Percentiles rank a stretch among this genome's conserved stretches.
phyloP scores from a whole-genome alignment of 2,329 filamentous ascomycete genomes.

The Mycosphaerella sp. region DNA sequence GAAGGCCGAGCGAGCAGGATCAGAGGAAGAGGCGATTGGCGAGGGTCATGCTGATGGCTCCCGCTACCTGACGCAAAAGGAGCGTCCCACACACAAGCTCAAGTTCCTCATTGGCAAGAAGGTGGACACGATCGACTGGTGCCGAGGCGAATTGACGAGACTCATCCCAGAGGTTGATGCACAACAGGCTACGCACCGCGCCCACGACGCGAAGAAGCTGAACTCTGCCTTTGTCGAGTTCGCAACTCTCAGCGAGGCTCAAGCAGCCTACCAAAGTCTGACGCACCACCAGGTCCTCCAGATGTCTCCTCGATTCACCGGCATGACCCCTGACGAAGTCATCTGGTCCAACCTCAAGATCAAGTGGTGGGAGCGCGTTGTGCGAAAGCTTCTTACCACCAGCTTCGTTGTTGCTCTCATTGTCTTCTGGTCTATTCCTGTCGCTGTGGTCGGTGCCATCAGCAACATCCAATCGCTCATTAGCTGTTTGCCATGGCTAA shows the following conservation, averaged over 20 bases:
- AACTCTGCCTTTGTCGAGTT: slow-evolving; percentile 91
- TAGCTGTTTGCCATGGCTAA: slow-evolving; percentile 52
- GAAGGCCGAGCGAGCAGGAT: slow-evolving; percentile 43
- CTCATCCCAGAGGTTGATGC: slow-evolving; percentile 65
- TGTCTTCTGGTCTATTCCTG: slow-evolving; percentile 75
- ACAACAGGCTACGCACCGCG: slow-evolving; percentile 60
- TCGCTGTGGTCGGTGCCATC: slow-evolving; percentile 75
- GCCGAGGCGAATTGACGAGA: slow-evolving; percentile 67
- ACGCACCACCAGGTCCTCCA: slow-evolving; percentile 81
- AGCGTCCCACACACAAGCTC: slow-evolving; percentile 69
- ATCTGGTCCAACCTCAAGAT: slow-evolving; percentile 83
- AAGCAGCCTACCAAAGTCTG: slow-evolving; percentile 78
- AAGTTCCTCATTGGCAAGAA: slow-evolving; percentile 73
- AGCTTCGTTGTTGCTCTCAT: slow-evolving; percentile 71
- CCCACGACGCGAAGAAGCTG: slow-evolving; percentile 57
- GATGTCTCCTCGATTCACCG: slow-evolving; percentile 80
- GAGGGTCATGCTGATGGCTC: slow-evolving; percentile 66
- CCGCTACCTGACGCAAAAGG: slow-evolving; percentile 65
- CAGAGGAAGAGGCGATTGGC: slow-evolving; percentile 43
- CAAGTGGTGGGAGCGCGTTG: slow-evolving; percentile 75
- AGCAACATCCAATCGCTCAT: slow-evolving; percentile 68
- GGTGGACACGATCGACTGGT: slow-evolving; percentile 92
- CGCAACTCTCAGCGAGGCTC: slow-evolving; percentile 70
- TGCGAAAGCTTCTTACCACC: slow-evolving; percentile 63
- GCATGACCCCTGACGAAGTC: slow-evolving; percentile 72